Percentiles rank a stretch among this genome's conserved stretches.
Conservation (phyloP, 2,329 filamentous ascomycete genomes). For the Clonostachys rhizophaga region DNA sequence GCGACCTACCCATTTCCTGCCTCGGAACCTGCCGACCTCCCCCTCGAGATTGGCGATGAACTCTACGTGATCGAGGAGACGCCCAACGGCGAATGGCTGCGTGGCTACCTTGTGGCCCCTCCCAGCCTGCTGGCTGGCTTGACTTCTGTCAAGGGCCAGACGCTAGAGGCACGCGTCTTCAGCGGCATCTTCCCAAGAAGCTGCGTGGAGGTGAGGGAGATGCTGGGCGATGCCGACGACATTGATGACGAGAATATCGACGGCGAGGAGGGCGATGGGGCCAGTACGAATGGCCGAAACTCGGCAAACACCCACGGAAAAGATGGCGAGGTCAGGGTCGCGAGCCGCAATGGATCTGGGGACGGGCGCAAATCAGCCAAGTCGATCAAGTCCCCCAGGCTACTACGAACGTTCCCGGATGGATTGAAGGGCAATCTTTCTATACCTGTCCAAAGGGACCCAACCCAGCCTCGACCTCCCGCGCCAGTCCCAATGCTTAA, state of each 20-base stretch:
- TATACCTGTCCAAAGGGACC: conserved; percentile 52
- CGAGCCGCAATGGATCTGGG: conserved; percentile 16
- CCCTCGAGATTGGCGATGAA: conserved; percentile 96
- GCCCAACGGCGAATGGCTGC: conserved; percentile 85
- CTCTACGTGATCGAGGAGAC: conserved; percentile 98
- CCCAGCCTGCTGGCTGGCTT: conserved; percentile 88
- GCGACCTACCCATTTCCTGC: conserved; percentile 92
- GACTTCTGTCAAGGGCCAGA: conserved; percentile 87
- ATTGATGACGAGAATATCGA: conserved; percentile 34
- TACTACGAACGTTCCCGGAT: conserved; percentile 30
- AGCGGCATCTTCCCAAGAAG: conserved; percentile 96
- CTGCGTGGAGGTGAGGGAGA: conserved; percentile 92
- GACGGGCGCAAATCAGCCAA: conserved; percentile 14
- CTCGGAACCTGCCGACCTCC: conserved; percentile 81
- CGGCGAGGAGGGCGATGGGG: conserved; percentile 6
- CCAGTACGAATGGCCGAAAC: conserved; percentile 16
- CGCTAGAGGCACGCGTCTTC: conserved; percentile 91
- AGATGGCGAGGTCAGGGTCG: conserved; percentile 27
- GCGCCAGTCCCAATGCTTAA: conserved; percentile 97
- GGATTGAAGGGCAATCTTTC: conserved; percentile 37
- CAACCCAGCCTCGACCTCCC: conserved; percentile 68
- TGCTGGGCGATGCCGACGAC: conserved; percentile 71
- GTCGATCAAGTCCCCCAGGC: conserved; percentile 16
- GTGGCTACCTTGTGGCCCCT: conserved; percentile 91
- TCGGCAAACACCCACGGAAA: conserved; percentile 47